These are phyloP conservation scores for Talaromyces sp. DNA, from an alignment of 2,329 filamentous ascomycete species.

Conservation along the genomic window DNA sequence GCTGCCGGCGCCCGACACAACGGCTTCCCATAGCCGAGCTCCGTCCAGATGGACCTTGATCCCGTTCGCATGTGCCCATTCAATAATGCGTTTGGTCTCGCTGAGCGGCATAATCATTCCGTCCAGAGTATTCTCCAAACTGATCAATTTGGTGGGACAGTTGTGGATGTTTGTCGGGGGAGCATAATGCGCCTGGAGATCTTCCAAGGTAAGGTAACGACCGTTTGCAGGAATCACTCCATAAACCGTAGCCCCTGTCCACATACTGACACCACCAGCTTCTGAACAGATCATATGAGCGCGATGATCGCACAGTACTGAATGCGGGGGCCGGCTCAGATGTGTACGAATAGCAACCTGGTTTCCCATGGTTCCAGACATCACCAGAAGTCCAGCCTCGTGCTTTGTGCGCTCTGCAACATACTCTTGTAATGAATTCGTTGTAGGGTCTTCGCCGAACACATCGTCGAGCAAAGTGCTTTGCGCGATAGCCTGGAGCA, in stretches of 20 bases:
- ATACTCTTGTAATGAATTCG: conserved; percentile 67
- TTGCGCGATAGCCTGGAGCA: conserved; percentile 72
- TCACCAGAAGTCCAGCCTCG: conserved; percentile 70
- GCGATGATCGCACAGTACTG: conserved; percentile 71
- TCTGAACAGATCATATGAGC: conserved; percentile 68
- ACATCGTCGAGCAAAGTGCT: conserved; percentile 80
- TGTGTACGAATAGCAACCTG: conserved; percentile 76
- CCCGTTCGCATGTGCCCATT: conserved; percentile 60
- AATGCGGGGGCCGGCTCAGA: conserved; percentile 72
- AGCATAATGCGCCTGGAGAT: conserved; percentile 62
- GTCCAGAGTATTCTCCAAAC: conserved; percentile 78
- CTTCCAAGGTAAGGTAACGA: conserved; percentile 68
- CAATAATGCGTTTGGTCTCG: conserved; percentile 64
- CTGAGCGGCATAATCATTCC: conserved; percentile 72
- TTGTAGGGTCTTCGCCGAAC: conserved; percentile 72
- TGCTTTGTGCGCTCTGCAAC: conserved; percentile 70
- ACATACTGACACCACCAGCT: conserved; percentile 61
- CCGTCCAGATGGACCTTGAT: conserved; percentile 75
- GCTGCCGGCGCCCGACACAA: conserved; percentile 62
- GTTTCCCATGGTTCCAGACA: conserved; percentile 93
- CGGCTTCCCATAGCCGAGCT: conserved; percentile 76
- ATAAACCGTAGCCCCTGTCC: conserved; percentile 67
- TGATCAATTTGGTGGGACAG: conserved; percentile 76
- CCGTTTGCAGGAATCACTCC: conserved; percentile 65
- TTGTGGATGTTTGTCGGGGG: conserved; percentile 64